Evolutionary conservation across 192 early-diverging fungal genomes (phyloP).

Genomic region (Coemansia sp.): DNA sequence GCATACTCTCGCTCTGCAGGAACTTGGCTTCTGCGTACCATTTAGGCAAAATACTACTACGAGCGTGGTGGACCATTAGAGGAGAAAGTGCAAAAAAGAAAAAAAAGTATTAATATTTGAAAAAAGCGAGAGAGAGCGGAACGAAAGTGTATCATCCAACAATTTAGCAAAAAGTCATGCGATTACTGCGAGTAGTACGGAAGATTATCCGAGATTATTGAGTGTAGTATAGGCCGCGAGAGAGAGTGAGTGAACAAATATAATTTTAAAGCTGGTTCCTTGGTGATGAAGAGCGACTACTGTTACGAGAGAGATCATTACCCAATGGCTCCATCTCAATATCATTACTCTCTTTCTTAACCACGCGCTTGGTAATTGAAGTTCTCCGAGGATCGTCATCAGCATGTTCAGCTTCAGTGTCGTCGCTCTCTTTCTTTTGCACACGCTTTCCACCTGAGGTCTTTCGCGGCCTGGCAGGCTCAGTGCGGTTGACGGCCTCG

Average conservation of each 20-base stretch:
- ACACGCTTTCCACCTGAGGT: background rate
- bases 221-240: too few species aligned
- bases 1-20: constrained; percentile 19
- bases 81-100: background rate
- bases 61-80: constrained; percentile 19
- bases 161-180: too few species aligned
- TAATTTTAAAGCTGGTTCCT: background rate
- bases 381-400: background rate
- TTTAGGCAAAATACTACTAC: constrained; percentile 17
- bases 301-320: background rate
- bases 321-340: constrained; percentile 42
- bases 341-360: background rate
- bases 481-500: constrained; percentile 58
- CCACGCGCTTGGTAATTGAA: background rate
- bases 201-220: too few species aligned
- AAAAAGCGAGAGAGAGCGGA: background rate
- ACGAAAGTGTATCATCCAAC: too few species aligned
- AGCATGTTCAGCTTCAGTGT: background rate
- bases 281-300: background rate
- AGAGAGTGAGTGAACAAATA: background rate
- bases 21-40: constrained; percentile 41
- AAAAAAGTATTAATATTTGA: background rate
- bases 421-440: background rate
- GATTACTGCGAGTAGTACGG: too few species aligned
- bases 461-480: constrained; percentile 16